Conservation (phyloP, 345 rosid species). For the Geranium rotundifolium region DNA sequence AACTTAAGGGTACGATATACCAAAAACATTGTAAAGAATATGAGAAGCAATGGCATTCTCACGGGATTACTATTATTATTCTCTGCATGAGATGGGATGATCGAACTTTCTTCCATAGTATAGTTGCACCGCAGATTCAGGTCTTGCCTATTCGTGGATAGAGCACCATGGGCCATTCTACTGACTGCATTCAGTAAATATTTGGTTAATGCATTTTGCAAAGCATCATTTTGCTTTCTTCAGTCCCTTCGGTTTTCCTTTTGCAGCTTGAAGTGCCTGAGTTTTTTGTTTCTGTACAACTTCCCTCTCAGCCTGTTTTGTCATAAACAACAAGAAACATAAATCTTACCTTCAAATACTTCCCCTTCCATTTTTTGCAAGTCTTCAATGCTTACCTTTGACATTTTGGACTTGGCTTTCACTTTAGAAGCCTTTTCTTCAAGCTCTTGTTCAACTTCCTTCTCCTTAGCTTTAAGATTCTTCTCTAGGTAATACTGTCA, state of each 20-base stretch:
- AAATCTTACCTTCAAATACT: neutral
- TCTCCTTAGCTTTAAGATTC: conserved; percentile 78
- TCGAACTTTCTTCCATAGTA: too few relatives aligned
- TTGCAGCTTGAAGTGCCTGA: conserved; percentile 83
- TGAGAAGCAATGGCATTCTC: too few relatives aligned
- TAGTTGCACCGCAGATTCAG: too few relatives aligned
- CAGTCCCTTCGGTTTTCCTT: conserved; percentile 69
- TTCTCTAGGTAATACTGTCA: conserved; percentile 93
- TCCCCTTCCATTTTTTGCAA: neutral
- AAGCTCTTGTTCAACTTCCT: conserved; percentile 65
- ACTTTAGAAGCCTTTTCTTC: conserved; percentile 86
- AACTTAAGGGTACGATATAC: too few relatives aligned
- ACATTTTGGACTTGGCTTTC: conserved; percentile 95
- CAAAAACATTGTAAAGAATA: too few relatives aligned
- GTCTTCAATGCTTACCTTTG: conserved; percentile 35
- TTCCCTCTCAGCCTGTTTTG: conserved; percentile 73
- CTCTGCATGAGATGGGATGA: too few relatives aligned
- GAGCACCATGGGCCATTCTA: too few relatives aligned
- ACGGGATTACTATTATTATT: too few relatives aligned
- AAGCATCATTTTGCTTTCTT: conserved; percentile 68
- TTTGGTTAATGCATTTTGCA: too few relatives aligned
- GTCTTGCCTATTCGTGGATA: too few relatives aligned
- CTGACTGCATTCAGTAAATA: too few relatives aligned
- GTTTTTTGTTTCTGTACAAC: conserved; percentile 80
- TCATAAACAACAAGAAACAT: neutral